Conservation (phyloP, 179 eudicot species). For the Spinacia oleracea region DNA sequence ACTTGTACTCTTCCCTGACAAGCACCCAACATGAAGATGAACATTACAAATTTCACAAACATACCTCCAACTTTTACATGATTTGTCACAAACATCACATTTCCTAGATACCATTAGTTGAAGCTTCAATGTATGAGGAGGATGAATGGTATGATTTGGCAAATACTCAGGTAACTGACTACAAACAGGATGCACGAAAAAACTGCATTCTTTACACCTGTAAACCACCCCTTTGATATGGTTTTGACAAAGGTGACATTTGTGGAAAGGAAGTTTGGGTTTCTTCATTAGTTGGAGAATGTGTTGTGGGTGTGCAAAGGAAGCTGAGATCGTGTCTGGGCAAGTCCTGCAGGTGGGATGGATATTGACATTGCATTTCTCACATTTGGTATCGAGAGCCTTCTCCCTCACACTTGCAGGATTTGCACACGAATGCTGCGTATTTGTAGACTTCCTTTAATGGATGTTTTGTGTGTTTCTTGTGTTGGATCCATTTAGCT, state of each 20-base stretch:
- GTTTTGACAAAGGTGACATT: slow-evolving; percentile 22
- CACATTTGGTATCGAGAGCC: slow-evolving; percentile 18
- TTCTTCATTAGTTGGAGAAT: slow-evolving; percentile 2
- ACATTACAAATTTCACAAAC: slow-evolving; percentile 20
- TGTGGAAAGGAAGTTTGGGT: not conserved
- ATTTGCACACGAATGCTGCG: slow-evolving; percentile 20
- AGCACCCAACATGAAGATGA: slow-evolving; percentile 29
- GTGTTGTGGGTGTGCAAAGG: slow-evolving; percentile 27
- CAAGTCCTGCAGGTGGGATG: slow-evolving; percentile 13
- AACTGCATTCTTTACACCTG: slow-evolving; percentile 18
- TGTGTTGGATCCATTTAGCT: slow-evolving; percentile 4
- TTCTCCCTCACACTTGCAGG: slow-evolving; percentile 10
- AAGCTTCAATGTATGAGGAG: slow-evolving; percentile 18
- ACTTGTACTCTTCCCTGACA: slow-evolving; percentile 3
- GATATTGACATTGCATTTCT: slow-evolving; percentile 16
- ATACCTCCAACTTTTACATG: slow-evolving; percentile 22
- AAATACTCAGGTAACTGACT: slow-evolving; percentile 1
- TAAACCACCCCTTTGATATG: slow-evolving; percentile 20
- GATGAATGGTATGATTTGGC: slow-evolving; percentile 4
- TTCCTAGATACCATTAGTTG: not conserved
- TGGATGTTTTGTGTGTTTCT: slow-evolving; percentile 11
- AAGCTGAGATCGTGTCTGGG: not conserved
- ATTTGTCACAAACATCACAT: slow-evolving; percentile 19
- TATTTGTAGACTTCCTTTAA: slow-evolving; percentile 29
- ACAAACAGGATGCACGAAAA: slow-evolving; percentile 11